Evolutionary conservation across 1,284 basidiomycete species (phyloP), one percentile per base, ranked within the genome.

Genomic region (Gymnopus androsaceus): DNA sequence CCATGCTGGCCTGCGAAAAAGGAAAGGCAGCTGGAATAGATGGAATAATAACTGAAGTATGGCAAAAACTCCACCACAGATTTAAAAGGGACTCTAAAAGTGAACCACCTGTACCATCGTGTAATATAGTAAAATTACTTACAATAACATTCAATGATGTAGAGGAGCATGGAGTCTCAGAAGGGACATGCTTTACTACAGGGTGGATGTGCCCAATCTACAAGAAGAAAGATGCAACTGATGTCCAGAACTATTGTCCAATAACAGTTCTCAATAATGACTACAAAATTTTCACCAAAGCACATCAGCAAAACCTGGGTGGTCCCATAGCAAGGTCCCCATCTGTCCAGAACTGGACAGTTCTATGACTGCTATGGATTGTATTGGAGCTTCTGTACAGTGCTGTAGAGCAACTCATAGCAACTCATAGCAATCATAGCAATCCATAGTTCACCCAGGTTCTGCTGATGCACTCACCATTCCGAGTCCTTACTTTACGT

Each of bases 281-380:
- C 50, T 61, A 61, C 19, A 61, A 61, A 46, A 49, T 58, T 3
- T 45, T 59, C 25, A 59, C 59, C 1, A 59, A 56, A 54, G 51
- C 46, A n/a, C 34, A n/a, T n/a, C n/a, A n/a, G n/a, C n/a, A n/a
- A n/a, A n/a, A n/a, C n/a, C n/a, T n/a, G n/a, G n/a, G n/a, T n/a
- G n/a, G n/a, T n/a, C n/a, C n/a, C n/a, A n/a, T n/a, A n/a, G n/a
- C n/a, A n/a, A n/a, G n/a, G n/a, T n/a, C n/a, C n/a, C n/a, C n/a
- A n/a, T n/a, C n/a, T n/a, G n/a, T n/a, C n/a, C n/a, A n/a, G n/a
- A n/a, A n/a, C n/a, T n/a, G n/a, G n/a, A n/a, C n/a, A n/a, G n/a
- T n/a, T n/a, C n/a, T n/a, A n/a, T n/a, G n/a, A n/a, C n/a, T n/a
- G n/a, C n/a, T n/a, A n/a, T n/a, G n/a, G n/a, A n/a, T n/a, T n/a